Conservation (phyloP, 139 green algal species). For the Chlamydomonas schloesseri region DNA sequence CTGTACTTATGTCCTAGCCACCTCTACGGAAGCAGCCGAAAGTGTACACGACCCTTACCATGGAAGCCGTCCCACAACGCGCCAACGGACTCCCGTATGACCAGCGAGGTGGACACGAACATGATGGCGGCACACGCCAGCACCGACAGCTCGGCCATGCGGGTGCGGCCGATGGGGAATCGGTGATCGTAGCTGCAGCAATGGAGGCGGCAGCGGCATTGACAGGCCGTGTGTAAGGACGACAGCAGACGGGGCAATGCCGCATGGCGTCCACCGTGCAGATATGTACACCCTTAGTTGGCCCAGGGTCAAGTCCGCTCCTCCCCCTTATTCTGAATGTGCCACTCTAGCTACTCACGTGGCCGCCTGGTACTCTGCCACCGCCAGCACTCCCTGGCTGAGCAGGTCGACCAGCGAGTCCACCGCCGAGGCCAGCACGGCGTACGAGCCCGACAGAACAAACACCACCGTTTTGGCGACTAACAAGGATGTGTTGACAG, state of each 20-base stretch:
- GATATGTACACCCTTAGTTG: no score
- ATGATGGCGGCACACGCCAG: conserved; percentile 35
- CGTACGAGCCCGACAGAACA: conserved; percentile 26
- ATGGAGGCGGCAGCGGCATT: no score
- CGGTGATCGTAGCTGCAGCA: conserved; percentile 2
- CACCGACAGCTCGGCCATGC: conserved; percentile 26
- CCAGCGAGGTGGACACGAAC: conserved; percentile 18
- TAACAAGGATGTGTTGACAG: conserved; percentile 40
- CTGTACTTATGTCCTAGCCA: no score
- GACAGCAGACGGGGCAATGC: no score
- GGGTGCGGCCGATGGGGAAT: conserved; percentile 35
- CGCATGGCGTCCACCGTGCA: no score
- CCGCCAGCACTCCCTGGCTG: conserved; percentile 69
- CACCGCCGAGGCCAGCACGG: conserved; percentile 72
- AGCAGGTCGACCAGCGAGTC: conserved; percentile 80
- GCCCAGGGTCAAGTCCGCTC: no score
- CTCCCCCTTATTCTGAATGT: no score
- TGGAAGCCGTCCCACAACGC: conserved; percentile 13
- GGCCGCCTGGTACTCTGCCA: conserved; percentile 61
- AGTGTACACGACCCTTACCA: no score
- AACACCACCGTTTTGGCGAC: conserved; percentile 10
- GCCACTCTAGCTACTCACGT: no score
- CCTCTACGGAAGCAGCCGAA: no score
- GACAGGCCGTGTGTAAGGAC: no score
- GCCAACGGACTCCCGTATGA: conserved; percentile 8